Conservation (phyloP, 345 rosid genomes). For the Acer negundo region DNA sequence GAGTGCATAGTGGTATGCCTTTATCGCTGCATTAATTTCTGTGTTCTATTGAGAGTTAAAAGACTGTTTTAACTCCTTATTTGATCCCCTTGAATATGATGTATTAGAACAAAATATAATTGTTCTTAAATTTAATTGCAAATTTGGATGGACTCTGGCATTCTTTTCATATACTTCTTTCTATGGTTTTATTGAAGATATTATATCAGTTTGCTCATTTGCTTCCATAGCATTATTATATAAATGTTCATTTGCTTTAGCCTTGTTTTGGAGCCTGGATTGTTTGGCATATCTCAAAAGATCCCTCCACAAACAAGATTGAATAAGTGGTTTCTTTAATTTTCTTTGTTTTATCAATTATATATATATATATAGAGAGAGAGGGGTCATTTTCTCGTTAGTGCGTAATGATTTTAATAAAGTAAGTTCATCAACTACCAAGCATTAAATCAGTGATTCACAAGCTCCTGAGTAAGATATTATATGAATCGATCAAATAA, state of each 20-base stretch:
- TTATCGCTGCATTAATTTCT: slow-evolving; percentile 11
- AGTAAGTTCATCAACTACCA: too few relatives aligned
- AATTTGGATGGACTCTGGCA: not conserved
- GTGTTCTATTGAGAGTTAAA: slow-evolving; percentile 14
- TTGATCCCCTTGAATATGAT: slow-evolving; percentile 4
- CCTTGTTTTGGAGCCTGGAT: not conserved
- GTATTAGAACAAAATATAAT: slow-evolving; percentile 7
- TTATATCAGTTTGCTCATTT: not conserved
- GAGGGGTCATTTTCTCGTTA: too few relatives aligned
- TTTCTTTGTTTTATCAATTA: too few relatives aligned
- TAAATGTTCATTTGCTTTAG: not conserved
- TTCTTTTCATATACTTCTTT: not conserved
- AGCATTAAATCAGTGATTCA: too few relatives aligned
- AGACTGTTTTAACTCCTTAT: slow-evolving; percentile 7
- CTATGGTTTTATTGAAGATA: not conserved
- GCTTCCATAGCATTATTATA: not conserved
- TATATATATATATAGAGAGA: too few relatives aligned
- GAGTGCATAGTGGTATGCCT: slow-evolving; percentile 29
- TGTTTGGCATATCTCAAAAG: too few relatives aligned
- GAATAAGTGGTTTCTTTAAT: not conserved
- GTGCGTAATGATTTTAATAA: too few relatives aligned
- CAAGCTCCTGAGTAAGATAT: too few relatives aligned
- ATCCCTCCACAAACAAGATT: not conserved
- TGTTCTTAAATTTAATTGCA: slow-evolving; percentile 11
- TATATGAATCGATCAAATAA: too few relatives aligned